Conservation (phyloP, 768 basidiomycete species). For the Lactarius evosmus region DNA sequence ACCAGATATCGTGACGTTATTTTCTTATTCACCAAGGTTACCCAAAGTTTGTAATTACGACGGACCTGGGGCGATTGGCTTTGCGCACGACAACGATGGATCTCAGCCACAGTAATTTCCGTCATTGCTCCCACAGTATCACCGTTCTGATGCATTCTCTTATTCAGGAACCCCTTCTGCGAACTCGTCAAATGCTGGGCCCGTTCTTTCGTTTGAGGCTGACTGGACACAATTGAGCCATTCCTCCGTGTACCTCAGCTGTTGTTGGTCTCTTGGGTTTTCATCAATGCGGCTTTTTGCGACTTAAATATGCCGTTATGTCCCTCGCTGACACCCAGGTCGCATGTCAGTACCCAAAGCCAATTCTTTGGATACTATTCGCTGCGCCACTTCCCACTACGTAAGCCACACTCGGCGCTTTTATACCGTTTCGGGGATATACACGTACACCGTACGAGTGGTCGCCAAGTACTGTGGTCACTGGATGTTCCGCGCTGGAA, state of each 20-base stretch:
- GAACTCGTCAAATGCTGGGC: constrained; percentile 63
- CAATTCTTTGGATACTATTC: constrained; percentile 72
- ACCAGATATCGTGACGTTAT: constrained; percentile 13
- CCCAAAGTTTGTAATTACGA: constrained; percentile 49
- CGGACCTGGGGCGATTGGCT: constrained; percentile 77
- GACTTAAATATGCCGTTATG: constrained; percentile 51
- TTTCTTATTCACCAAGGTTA: constrained; percentile 46
- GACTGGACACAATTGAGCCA: not conserved
- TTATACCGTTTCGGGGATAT: constrained; percentile 47
- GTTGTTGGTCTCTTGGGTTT: not conserved
- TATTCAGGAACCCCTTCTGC: constrained; percentile 72
- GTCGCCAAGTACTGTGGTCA: constrained; percentile 68
- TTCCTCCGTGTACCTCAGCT: not conserved
- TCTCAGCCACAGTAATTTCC: constrained; percentile 48
- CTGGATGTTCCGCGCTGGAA: constrained; percentile 78
- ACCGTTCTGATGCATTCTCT: constrained; percentile 20
- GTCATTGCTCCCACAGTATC: constrained; percentile 1
- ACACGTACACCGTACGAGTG: constrained; percentile 68
- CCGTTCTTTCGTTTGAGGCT: not conserved
- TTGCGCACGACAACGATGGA: constrained; percentile 69
- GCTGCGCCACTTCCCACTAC: constrained; percentile 29
- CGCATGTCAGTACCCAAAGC: constrained; percentile 74
- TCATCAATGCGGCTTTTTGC: not conserved
- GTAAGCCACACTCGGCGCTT: constrained; percentile 19
- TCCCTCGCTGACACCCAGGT: constrained; percentile 61